These are phyloP conservation scores for Amphicarpaea edgeworthii DNA, from an alignment of 306 rosid genomes.

Conservation along the genomic window DNA sequence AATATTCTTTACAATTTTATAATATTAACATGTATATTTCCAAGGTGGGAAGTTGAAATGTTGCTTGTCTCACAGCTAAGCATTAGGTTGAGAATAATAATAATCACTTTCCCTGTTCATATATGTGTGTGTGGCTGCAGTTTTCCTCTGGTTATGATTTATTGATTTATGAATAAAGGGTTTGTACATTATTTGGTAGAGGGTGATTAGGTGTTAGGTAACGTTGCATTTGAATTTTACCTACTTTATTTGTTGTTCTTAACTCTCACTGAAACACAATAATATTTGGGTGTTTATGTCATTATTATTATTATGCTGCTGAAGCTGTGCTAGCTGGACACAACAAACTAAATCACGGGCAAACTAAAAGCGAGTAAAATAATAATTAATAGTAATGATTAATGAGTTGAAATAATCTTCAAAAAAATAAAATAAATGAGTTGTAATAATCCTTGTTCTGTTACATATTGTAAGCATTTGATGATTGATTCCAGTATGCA, in stretches of 20 bases:
- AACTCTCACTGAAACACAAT: background rate
- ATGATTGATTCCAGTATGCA: background rate
- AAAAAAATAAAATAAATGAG: too few relatives aligned
- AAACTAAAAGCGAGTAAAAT: background rate
- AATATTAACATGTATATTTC: background rate
- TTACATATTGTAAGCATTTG: background rate
- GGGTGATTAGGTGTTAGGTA: constrained; percentile 47
- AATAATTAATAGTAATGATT: background rate
- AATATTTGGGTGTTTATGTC: background rate
- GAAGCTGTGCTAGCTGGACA: constrained; percentile 13
- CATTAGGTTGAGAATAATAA: constrained; percentile 7
- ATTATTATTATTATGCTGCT: background rate
- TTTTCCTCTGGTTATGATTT: background rate
- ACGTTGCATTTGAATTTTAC: constrained; percentile 44
- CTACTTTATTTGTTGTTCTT: constrained; percentile 35
- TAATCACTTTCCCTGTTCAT: constrained; percentile 21
- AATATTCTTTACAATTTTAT: background rate
- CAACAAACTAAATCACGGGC: background rate
- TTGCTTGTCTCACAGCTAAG: constrained; percentile 71
- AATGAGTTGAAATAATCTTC: background rate
- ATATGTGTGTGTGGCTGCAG: background rate
- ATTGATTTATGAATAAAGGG: background rate
- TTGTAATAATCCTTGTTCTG: background rate
- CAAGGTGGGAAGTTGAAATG: constrained; percentile 15
- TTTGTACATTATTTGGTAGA: constrained; percentile 45